These are phyloP conservation scores for Chamaecyparis obtusa DNA, from an alignment of 75 land plant genomes.

Conservation along the genomic window DNA sequence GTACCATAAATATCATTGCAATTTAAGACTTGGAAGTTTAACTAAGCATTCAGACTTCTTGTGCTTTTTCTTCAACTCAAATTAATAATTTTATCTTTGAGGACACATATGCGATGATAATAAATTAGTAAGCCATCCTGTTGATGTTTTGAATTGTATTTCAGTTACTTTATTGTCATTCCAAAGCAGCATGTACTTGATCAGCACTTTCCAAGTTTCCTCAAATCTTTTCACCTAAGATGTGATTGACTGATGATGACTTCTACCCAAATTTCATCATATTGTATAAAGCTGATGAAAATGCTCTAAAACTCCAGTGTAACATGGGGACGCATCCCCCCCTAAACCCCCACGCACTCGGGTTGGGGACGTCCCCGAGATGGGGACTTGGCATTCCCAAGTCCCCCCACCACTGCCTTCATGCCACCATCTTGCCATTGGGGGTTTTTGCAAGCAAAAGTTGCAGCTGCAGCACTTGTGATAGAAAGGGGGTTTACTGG, in stretches of 20 bases:
- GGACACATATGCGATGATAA: neutral
- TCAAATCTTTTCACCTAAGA: neutral
- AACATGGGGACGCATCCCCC: no score
- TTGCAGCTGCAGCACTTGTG: no score
- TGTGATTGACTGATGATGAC: neutral
- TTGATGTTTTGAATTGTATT: neutral
- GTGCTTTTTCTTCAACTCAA: neutral
- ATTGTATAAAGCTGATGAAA: neutral
- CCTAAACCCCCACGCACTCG: no score
- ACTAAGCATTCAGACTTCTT: neutral
- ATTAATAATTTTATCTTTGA: neutral
- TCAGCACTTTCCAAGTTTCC: neutral
- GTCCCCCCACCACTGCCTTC: no score
- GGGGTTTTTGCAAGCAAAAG: no score
- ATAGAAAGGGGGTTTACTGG: no score
- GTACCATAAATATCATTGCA: neutral
- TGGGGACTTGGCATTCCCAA: no score
- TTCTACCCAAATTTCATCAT: neutral
- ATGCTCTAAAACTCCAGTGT: no score
- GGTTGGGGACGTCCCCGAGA: no score
- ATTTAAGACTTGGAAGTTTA: neutral
- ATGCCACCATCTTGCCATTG: no score
- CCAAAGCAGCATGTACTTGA: neutral
- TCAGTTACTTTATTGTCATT: neutral
- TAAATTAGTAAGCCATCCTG: neutral